A percentile compares a stretch with the other conserved stretches of the same genome.
These are phyloP conservation scores for Psilocybe mexicana DNA, from an alignment of 1,284 basidiomycete genomes.

Conservation along the genomic window DNA sequence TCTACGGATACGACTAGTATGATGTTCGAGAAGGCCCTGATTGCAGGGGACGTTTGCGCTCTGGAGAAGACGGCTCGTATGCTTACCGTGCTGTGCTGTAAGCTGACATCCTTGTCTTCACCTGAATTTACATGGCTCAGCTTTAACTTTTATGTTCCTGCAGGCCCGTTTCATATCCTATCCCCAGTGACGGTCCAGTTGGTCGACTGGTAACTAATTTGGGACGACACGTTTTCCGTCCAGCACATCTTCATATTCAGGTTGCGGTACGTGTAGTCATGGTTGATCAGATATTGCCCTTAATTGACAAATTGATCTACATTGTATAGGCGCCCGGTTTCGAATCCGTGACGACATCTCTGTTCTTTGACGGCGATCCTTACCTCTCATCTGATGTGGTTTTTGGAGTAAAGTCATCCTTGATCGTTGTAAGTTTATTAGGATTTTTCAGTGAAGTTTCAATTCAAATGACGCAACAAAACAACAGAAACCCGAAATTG, in stretches of 20 bases:
- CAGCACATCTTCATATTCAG: conserved; percentile 79
- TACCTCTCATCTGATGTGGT: conserved; percentile 72
- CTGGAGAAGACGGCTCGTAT: conserved; percentile 67
- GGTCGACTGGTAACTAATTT: conserved; percentile 59
- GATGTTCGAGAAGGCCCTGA: conserved; percentile 61
- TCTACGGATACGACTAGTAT: conserved; percentile 44
- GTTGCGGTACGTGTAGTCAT: conserved; percentile 43
- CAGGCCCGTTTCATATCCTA: conserved; percentile 75
- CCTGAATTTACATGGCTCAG: not conserved
- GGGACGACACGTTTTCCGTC: conserved; percentile 70
- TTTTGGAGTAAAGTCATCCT: conserved; percentile 76
- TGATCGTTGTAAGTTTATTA: conserved; percentile 36
- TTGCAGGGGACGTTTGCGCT: conserved; percentile 71
- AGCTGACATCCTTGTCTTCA: conserved; percentile 13
- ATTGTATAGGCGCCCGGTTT: conserved; percentile 54
- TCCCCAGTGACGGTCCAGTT: conserved; percentile 81
- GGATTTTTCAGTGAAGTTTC: no score
- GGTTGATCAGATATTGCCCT: not conserved
- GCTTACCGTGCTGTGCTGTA: conserved; percentile 73
- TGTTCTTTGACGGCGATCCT: conserved; percentile 73
- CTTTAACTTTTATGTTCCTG: not conserved
- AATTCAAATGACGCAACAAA: no score
- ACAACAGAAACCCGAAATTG: conserved; percentile 28
- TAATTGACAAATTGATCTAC: not conserved
- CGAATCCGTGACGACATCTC: conserved; percentile 70